phyloP scores from a whole-genome alignment of 2,329 filamentous ascomycete genomes.

The Colletotrichum limetticola region DNA sequence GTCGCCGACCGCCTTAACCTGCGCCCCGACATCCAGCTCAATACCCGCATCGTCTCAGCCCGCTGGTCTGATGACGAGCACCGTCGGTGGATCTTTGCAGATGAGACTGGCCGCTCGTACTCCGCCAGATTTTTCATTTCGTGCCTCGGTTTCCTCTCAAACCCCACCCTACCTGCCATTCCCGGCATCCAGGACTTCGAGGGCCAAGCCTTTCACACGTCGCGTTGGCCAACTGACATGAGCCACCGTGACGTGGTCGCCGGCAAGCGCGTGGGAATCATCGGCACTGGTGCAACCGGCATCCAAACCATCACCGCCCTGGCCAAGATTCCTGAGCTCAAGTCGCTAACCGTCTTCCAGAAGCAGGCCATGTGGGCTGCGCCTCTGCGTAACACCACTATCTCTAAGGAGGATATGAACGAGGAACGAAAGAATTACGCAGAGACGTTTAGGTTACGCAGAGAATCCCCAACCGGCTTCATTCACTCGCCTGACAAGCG shows the following conservation, averaged over 20 bases:
- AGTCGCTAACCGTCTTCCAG: constrained; percentile 46
- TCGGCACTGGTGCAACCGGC: constrained; percentile 46
- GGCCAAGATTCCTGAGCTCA: constrained; percentile 40
- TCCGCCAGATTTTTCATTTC: neutral
- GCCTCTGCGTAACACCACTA: constrained; percentile 47
- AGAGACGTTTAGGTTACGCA: constrained; percentile 42
- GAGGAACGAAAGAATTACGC: constrained; percentile 47
- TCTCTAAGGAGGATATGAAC: constrained; percentile 49
- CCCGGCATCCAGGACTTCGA: constrained; percentile 37
- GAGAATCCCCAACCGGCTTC: constrained; percentile 41
- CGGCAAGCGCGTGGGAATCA: constrained; percentile 39
- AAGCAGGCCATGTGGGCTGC: constrained; percentile 50
- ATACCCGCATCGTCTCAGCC: neutral
- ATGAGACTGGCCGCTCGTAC: neutral
- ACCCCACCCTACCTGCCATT: constrained; percentile 47
- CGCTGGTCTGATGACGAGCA: neutral
- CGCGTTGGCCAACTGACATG: constrained; percentile 34
- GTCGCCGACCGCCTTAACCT: too few species aligned
- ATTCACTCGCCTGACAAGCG: constrained; percentile 42
- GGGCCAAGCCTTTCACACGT: constrained; percentile 36
- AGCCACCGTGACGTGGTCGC: constrained; percentile 28
- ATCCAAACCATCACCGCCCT: constrained; percentile 43
- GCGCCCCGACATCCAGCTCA: neutral
- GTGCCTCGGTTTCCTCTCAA: constrained; percentile 38
- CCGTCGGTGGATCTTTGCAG: neutral